Base-by-base conservation (phyloP, 2,329 filamentous ascomycete genomes). In the Ilyonectria sp. region DNA sequence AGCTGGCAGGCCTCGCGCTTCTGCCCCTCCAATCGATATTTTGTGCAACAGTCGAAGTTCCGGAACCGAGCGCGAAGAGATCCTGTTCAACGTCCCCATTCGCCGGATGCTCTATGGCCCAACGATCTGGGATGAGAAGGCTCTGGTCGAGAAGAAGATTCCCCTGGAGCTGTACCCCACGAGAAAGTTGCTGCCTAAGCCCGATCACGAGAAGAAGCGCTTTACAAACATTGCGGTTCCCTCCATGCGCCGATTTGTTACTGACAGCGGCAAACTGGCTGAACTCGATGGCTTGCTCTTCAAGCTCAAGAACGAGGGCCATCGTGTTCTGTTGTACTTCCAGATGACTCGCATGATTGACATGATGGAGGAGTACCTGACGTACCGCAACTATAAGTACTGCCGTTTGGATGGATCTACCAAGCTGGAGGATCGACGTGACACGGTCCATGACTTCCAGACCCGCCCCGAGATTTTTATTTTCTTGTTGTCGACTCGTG, bases 301-400 rank as follows among this genome's bases (percentile, higher is more conserved):
- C 79, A 89, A 94, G 80, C 91, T 99, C 76, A 99, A 98, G 87
- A 92, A 94, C 69, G 93, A 93, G 70, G 93, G 93, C 40, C 96
- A 99, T 75, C 94, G 96, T 77, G 96, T 99, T 23, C 86, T 99
- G 60, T 86, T 99, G 21, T 99, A 99, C 87, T 99, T 99, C 93
- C 96, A 99, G 86, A 99, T 99, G 96, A 99, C 96, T 4, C 93
- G 94, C 78, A 99, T 99, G 96, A 98, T 99, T 78, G 95, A 99
- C 80, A 86, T 99, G 68, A 98, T 98, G 93, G 96, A 99, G 81
- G 96, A 99, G 82, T 99, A 98, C 76, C 86, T 99, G 66, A 98
- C 96, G 0, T 98, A 98, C 84, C 94, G 96, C 79, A 98, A 98
- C 83, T 98, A 97, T 91, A 98, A 97, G 82, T 99, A 98, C 83